Evolutionary conservation across 257 asterid genomes (phyloP), one percentile per base, ranked within the genome.

Genomic region (Capsicum chinense): DNA sequence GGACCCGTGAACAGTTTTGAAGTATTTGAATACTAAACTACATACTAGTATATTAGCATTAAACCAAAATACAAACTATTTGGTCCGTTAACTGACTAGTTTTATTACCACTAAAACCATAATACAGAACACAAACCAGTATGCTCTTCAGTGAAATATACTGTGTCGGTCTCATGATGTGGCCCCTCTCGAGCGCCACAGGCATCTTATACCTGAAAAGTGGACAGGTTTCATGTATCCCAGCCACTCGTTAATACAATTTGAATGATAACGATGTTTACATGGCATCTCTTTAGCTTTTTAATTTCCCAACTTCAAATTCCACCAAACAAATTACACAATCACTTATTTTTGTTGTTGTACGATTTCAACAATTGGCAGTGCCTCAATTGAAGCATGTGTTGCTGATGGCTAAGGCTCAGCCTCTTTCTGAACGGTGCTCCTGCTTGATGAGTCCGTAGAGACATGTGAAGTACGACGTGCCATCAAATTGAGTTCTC

Each of bases 261-360:
- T 79, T 0, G 84, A 39, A 80, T 91, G 92, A 57, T 86, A 92
- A 56, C 16, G 83, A 50, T 92, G 95, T 66, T 85, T 71, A 58
- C 95, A 91, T 8, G 94, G 93, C 92, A 89, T 90, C 91, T 89
- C 89, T 7, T 87, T 92, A 26, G 83, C 92, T 16, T 79, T 86
- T 5, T 26, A 26, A 26, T 26, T 66, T 88, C 71, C 83, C 82
- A 80, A 82, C 81, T 78, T 48, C 59, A 17, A 82, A 59, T 57
- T 85, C 85, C 56, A 9, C 4, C 70, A 85, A 50, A 54, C 88
- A 85, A 66, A 85, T 85, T 8, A 83, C 67, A 62, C 85, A 85
- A 12, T 85, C 83, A 54, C 17, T 5, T 15, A 79, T 39, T 69
- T 15, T 71, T 85, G 83, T 12, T 70, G 15, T 70, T 47, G 16